Evolutionary conservation across 179 eudicot genomes (phyloP).

Genomic region (Carnegiea gigantea): DNA sequence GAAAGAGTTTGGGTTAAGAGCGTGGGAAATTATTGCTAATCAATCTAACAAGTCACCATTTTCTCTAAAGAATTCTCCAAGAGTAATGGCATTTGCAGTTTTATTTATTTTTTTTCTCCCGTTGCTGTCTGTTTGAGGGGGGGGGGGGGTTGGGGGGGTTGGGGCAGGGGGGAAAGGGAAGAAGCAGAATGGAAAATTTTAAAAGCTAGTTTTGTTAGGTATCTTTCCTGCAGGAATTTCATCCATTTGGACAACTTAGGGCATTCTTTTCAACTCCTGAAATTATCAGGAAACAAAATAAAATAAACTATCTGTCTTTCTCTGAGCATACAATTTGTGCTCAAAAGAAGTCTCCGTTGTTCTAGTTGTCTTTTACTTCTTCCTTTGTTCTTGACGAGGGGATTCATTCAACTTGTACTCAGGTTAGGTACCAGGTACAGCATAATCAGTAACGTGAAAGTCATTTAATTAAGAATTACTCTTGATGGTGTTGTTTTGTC

Average conservation of each 20-base stretch:
- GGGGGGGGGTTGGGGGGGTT: no score
- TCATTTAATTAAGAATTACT: neutral
- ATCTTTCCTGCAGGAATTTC: neutral
- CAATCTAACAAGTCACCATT: neutral
- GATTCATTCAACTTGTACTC: neutral
- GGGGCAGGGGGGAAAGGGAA: neutral
- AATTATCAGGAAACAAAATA: constrained; percentile 1
- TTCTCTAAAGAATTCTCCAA: neutral
- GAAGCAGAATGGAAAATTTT: neutral
- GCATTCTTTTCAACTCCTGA: constrained; percentile 4
- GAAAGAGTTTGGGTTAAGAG: neutral
- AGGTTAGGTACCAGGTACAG: neutral
- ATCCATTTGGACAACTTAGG: neutral
- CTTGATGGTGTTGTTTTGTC: neutral
- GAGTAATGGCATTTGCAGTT: neutral
- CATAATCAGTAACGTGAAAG: neutral
- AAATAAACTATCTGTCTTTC: neutral
- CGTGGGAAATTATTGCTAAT: neutral
- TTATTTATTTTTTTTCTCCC: neutral
- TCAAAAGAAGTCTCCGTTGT: neutral
- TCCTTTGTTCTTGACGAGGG: neutral
- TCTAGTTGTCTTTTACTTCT: neutral
- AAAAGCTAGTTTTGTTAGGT: neutral
- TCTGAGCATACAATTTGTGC: neutral
- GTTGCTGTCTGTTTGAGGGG: neutral